Base-by-base conservation (phyloP, 768 basidiomycete genomes). In the Leccinellum albellum region DNA sequence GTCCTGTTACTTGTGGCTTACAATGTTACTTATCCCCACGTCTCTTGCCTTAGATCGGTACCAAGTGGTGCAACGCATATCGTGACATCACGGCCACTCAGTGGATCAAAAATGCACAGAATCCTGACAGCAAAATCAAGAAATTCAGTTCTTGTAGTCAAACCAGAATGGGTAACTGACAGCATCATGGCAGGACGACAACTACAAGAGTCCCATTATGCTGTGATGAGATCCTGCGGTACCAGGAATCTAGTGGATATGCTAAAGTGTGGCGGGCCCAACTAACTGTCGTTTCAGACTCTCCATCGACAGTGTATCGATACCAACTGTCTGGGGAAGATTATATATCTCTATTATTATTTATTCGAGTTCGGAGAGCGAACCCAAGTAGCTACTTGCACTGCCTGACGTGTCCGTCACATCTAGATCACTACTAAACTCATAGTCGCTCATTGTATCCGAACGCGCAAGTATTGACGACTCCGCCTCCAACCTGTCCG, bases 51-150 rank as follows among this genome's bases (percentile, higher is more conserved):
- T 63, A 91, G 88, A 60, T 71, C 70, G 51, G 77, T 76, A 26
- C 74, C 83, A 14, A 83, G 84, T 17, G 79, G 80, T 10, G 86
- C 86, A 47, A 93, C 91, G 7, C 91, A 94, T 67, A 85, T 94
- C 51, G 65, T 94, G 37, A 88, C 87, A 9, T 91, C 89, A 6
- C 82, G 83, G 60, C 80, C 79, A 53, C 75, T 92, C 55, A 89
- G 79, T 64, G 89, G 79, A 17, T 81, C 83, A 26, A 93, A 93
- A 71, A 86, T 81, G 3, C 83, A 91, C 56, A 83, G 78, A 63
- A 64, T 85, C 51, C 70, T 92, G 54, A 82, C 78, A 20, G 69
- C 74, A 23, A 84, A 81, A 63, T 75, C 74, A 31, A 75, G 75
- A 60, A 78, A 69, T 55, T 76, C 77, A 33, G 74, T 77, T 21